A percentile compares a stretch with the other conserved stretches of the same genome.
phyloP scores from a whole-genome alignment of 768 basidiomycete genomes.

The Podaxis rugospora region DNA sequence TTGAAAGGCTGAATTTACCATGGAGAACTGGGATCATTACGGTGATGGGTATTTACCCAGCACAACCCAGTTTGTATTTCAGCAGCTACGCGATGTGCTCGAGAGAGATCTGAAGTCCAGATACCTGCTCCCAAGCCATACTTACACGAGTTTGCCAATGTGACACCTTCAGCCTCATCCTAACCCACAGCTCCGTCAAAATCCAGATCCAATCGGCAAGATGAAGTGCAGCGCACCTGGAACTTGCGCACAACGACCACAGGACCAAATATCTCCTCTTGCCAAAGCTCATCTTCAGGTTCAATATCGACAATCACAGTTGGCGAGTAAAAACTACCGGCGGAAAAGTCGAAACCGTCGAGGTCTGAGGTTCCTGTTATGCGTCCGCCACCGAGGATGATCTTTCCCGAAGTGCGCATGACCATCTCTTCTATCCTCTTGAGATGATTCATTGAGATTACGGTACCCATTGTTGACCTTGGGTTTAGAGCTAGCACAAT shows the following conservation, averaged over 20 bases:
- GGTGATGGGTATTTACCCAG: slow-evolving; percentile 88
- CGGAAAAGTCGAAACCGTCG: slow-evolving; percentile 68
- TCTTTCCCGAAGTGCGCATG: slow-evolving; percentile 37
- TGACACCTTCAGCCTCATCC: slow-evolving; percentile 63
- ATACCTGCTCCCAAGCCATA: slow-evolving; percentile 81
- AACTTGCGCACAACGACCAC: slow-evolving; percentile 63
- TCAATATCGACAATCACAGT: slow-evolving; percentile 64
- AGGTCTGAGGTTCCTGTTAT: slow-evolving; percentile 58
- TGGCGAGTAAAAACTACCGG: slow-evolving; percentile 76
- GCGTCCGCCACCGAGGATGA: slow-evolving; percentile 64
- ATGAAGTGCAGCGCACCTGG: slow-evolving; percentile 15
- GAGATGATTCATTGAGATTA: slow-evolving; percentile 67
- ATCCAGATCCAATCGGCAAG: background rate
- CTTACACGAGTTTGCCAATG: slow-evolving; percentile 68
- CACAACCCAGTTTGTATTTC: slow-evolving; percentile 72
- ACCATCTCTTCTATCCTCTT: slow-evolving; percentile 59
- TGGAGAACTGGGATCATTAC: slow-evolving; percentile 86
- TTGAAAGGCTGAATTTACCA: slow-evolving; percentile 46
- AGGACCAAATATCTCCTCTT: slow-evolving; percentile 84
- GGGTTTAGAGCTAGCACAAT: slow-evolving; percentile 56
- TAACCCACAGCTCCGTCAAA: slow-evolving; percentile 17
- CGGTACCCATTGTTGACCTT: slow-evolving; percentile 71
- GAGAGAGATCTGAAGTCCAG: slow-evolving; percentile 73
- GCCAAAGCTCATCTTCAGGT: slow-evolving; percentile 62
- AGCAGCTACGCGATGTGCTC: slow-evolving; percentile 70